Evolutionary conservation across 257 asterid species (phyloP).

Genomic region (Salvia splendens): DNA sequence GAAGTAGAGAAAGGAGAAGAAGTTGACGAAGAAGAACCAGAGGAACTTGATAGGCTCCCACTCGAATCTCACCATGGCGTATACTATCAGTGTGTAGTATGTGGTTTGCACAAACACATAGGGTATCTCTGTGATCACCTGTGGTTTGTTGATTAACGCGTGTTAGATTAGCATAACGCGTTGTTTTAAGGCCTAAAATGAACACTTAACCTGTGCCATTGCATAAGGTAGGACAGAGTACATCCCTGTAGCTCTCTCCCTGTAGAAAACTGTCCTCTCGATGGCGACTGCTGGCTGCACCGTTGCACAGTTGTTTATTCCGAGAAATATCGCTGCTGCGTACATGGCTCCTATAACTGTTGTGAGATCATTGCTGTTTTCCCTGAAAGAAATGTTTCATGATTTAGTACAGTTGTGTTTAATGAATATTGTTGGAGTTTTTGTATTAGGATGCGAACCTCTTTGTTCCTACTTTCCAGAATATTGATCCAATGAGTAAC

Average conservation of each 20-base stretch:
- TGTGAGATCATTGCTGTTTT: conserved; percentile 40
- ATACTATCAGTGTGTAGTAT: conserved; percentile 51
- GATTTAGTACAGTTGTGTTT: not conserved
- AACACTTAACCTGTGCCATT: conserved; percentile 49
- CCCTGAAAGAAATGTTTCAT: conserved; percentile 27
- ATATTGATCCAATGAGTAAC: conserved; percentile 49
- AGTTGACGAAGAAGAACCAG: conserved; percentile 57
- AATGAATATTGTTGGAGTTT: not conserved
- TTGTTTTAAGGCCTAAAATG: not conserved
- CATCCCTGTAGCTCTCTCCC: conserved; percentile 66
- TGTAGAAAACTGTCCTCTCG: conserved; percentile 57
- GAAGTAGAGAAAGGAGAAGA: conserved; percentile 59
- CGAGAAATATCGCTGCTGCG: conserved; percentile 51
- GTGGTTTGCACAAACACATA: conserved; percentile 50
- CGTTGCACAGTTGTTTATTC: conserved; percentile 50
- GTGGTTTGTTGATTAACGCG: conserved; percentile 17
- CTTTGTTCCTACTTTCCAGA: conserved; percentile 49
- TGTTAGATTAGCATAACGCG: not conserved
- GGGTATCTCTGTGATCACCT: conserved; percentile 57
- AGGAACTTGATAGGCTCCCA: conserved; percentile 52
- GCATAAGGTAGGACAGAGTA: conserved; percentile 67
- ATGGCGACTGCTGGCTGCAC: conserved; percentile 52
- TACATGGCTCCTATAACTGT: conserved; percentile 65
- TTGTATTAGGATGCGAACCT: conserved; percentile 31
- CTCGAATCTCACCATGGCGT: conserved; percentile 54